Evolutionary conservation across 2,329 filamentous ascomycete species (phyloP).

Genomic region (Chaetothyriales sp.): DNA sequence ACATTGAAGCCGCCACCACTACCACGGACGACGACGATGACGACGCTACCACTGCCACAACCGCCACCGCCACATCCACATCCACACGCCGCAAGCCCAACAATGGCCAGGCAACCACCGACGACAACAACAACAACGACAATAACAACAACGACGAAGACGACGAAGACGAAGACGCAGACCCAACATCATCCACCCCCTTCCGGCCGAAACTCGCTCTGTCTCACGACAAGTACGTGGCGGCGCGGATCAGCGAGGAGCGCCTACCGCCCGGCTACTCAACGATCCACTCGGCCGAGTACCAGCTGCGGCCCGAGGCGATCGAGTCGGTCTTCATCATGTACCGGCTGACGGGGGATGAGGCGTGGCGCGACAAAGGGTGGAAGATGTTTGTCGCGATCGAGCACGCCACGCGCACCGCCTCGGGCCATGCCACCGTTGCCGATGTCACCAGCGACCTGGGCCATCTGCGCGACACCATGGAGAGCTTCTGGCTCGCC

Average conservation of each 20-base stretch:
- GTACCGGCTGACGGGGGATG: slow-evolving; percentile 56
- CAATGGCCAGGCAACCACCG: too few relatives aligned
- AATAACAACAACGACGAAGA: too few relatives aligned
- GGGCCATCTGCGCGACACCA: slow-evolving; percentile 39
- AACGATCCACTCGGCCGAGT: slow-evolving; percentile 24
- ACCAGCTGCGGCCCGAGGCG: slow-evolving; percentile 48
- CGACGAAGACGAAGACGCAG: too few relatives aligned
- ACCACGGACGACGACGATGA: neutral
- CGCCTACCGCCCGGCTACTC: slow-evolving; percentile 30
- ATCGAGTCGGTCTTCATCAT: slow-evolving; percentile 70
- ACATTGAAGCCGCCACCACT: neutral
- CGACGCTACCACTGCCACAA: neutral
- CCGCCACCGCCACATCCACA: neutral
- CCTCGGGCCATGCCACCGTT: slow-evolving; percentile 50
- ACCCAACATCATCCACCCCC: neutral
- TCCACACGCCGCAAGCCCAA: neutral
- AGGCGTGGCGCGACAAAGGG: slow-evolving; percentile 49
- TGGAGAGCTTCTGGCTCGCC: slow-evolving; percentile 61
- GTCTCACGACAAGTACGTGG: slow-evolving; percentile 27
- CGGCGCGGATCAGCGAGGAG: slow-evolving; percentile 27
- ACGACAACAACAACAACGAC: too few relatives aligned
- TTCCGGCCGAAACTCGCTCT: slow-evolving; percentile 17
- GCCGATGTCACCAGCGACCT: slow-evolving; percentile 45
- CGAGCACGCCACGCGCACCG: slow-evolving; percentile 44
- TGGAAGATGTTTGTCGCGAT: slow-evolving; percentile 61